Conservation (phyloP, 2,329 filamentous ascomycete species). For the Capronia americana region DNA sequence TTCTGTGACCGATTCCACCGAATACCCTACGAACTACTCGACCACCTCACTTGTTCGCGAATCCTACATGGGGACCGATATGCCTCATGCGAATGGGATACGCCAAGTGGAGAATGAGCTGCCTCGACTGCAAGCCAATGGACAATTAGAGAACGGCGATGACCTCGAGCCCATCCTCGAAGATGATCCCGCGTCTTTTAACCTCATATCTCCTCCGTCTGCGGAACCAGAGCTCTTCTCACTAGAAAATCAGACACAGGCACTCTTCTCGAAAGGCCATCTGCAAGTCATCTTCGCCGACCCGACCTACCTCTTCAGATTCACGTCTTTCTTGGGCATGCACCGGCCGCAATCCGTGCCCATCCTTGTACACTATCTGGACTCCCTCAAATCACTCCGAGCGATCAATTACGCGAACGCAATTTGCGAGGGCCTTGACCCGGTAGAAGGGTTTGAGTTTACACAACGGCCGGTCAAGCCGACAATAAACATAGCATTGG, state of each 20-base stretch:
- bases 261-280: slow-evolving; percentile 71
- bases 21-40: slow-evolving; percentile 18
- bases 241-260: slow-evolving; percentile 68
- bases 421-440: slow-evolving; percentile 65
- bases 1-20: slow-evolving; percentile 23
- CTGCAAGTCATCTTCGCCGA: slow-evolving; percentile 70
- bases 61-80: slow-evolving; percentile 16
- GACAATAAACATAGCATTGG: slow-evolving; percentile 65
- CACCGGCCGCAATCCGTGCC: slow-evolving; percentile 68
- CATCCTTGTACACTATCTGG: slow-evolving; percentile 73
- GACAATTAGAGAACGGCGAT: slow-evolving; percentile 28
- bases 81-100: slow-evolving; percentile 22
- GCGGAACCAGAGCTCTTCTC: slow-evolving; percentile 51
- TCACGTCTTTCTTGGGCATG: slow-evolving; percentile 69
- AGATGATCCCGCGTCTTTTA: slow-evolving; percentile 46
- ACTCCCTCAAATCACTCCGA: slow-evolving; percentile 72
- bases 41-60: slow-evolving; percentile 16
- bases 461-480: slow-evolving; percentile 57
- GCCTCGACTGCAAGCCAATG: slow-evolving; percentile 33
- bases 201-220: slow-evolving; percentile 45
- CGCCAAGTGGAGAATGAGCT: slow-evolving; percentile 25
- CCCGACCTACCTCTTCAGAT: slow-evolving; percentile 66
- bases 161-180: slow-evolving; percentile 37
- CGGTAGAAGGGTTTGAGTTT: slow-evolving; percentile 63
- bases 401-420: slow-evolving; percentile 75